Evolutionary conservation across 352 stramenopile species (phyloP).

Genomic region (Phytophthora kernoviae): DNA sequence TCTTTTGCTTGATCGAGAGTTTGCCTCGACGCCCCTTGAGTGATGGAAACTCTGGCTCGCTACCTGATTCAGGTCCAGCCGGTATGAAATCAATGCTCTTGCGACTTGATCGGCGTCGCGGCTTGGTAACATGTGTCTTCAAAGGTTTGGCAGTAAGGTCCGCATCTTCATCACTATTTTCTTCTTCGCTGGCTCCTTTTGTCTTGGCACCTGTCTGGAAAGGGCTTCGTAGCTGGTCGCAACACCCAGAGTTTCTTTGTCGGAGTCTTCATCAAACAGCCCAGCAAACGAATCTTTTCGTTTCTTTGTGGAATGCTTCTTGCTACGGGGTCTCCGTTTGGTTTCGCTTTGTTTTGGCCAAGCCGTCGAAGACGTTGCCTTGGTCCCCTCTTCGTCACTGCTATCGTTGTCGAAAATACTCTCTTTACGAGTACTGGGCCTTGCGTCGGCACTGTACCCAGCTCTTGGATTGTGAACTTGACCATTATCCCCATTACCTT

Average conservation of each 20-base stretch:
- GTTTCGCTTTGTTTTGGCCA: constrained; percentile 5
- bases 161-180: constrained; percentile 18
- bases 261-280: constrained; percentile 67
- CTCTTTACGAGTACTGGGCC: constrained; percentile 44
- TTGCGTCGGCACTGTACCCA: constrained; percentile 11
- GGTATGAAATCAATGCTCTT: constrained; percentile 14
- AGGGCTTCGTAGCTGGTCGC: constrained; percentile 46
- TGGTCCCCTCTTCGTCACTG: constrained; percentile 48
- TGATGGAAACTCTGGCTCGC: constrained; percentile 24
- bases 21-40: constrained; percentile 23
- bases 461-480: constrained; percentile 1
- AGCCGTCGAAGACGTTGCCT: constrained; percentile 11
- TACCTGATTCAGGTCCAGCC: constrained; percentile 10
- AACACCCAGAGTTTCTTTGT: constrained; percentile 18
- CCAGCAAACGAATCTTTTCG: constrained; percentile 76
- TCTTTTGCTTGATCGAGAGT: constrained; percentile 8
- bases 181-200: constrained; percentile 17
- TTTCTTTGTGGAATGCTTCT: constrained; percentile 31
- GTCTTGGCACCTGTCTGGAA: constrained; percentile 34
- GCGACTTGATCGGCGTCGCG: constrained; percentile 22
- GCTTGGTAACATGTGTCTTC: constrained; percentile 10
- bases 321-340: constrained; percentile 22
- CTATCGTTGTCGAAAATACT: constrained; percentile 78
- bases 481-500: constrained; percentile 21
- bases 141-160: constrained; percentile 8